Evolutionary conservation across 805 yeast genomes (phyloP).

Genomic region (Metschnikowia lochheadii): DNA sequence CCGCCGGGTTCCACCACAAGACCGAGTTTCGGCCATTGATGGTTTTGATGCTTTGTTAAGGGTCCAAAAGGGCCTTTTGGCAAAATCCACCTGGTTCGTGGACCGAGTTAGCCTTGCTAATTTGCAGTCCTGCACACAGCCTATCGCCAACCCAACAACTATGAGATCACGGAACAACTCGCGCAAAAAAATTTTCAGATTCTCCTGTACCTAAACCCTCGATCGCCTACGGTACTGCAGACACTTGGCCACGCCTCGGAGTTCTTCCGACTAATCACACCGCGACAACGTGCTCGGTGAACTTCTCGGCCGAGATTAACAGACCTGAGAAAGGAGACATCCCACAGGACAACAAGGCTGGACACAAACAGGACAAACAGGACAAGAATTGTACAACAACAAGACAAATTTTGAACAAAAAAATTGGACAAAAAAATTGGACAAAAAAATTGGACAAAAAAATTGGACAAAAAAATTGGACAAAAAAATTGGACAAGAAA

Average conservation of each 20-base stretch:
- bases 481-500: no score
- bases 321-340: not conserved
- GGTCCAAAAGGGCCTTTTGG: not conserved
- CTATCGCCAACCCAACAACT: constrained; percentile 5
- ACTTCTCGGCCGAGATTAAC: not conserved
- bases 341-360: not conserved
- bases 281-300: constrained; percentile 2
- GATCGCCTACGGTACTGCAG: not conserved
- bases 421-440: no score
- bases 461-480: no score
- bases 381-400: no score
- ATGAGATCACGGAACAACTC: constrained; percentile 7
- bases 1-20: not conserved
- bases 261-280: constrained; percentile 3
- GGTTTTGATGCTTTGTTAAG: not conserved
- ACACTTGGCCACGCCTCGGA: not conserved
- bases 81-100: no score
- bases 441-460: no score
- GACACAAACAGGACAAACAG: no score
- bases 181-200: constrained; percentile 7
- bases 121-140: not conserved
- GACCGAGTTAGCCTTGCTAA: no score
- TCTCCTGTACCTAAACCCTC: not conserved
- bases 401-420: no score
- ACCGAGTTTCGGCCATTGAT: not conserved